Evolutionary conservation across 176 grass and related monocot species (phyloP).

Genomic region (Elymus sibiricus): DNA sequence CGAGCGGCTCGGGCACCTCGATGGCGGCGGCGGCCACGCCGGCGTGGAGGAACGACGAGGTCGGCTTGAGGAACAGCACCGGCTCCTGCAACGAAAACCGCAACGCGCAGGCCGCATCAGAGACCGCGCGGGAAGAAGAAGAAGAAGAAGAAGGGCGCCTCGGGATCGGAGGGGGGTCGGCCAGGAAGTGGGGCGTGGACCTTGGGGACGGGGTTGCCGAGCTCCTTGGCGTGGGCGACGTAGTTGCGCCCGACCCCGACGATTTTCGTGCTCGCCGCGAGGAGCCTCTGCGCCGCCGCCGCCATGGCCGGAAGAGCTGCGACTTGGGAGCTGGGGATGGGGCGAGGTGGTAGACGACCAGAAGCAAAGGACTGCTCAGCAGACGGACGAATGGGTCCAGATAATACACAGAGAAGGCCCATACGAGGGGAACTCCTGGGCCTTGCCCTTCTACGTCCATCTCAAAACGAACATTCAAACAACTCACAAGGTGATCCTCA

Average conservation of each 20-base stretch:
- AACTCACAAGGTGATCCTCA: no score
- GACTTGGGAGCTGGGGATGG: neutral
- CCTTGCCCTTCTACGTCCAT: neutral
- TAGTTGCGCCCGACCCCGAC: constrained; percentile 84
- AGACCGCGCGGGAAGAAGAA: neutral
- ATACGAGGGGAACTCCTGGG: neutral
- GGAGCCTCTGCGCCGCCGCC: constrained; percentile 53
- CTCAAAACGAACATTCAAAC: no score
- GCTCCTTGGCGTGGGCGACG: constrained; percentile 76
- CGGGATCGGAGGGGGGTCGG: neutral
- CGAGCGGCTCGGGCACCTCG: constrained; percentile 79
- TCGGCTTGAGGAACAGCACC: constrained; percentile 91
- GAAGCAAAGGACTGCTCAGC: neutral
- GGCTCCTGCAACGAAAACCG: constrained; percentile 51
- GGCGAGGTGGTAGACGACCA: neutral
- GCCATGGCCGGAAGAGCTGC: constrained; percentile 30
- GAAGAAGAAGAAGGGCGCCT: neutral
- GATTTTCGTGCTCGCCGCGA: constrained; percentile 78
- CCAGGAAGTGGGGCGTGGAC: neutral
- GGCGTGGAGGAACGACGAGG: constrained; percentile 84
- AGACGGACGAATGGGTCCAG: neutral
- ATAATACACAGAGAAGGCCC: neutral
- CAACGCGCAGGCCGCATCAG: neutral
- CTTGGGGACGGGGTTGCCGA: constrained; percentile 92
- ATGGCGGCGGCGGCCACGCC: constrained; percentile 54